Percentiles rank a stretch among this genome's conserved stretches.
phyloP scores from a whole-genome alignment of 768 basidiomycete species.

The Hortiboletus flavorubellus region DNA sequence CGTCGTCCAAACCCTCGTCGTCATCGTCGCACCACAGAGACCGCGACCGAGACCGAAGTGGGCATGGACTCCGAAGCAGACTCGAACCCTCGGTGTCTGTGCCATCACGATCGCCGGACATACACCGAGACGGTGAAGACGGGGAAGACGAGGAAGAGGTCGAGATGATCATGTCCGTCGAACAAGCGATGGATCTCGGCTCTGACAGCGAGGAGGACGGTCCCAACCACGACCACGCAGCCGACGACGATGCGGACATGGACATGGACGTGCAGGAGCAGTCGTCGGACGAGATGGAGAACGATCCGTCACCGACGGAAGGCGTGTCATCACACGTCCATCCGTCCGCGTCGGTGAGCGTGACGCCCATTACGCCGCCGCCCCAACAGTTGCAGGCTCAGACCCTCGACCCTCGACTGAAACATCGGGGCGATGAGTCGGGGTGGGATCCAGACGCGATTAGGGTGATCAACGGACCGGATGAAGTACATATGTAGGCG shows the following conservation, averaged over 20 bases:
- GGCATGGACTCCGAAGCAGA: neutral
- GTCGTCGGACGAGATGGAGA: slow-evolving; percentile 27
- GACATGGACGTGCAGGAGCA: slow-evolving; percentile 19
- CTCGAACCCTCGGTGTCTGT: slow-evolving; percentile 13
- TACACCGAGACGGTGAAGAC: slow-evolving; percentile 7
- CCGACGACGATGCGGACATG: slow-evolving; percentile 14
- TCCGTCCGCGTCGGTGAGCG: slow-evolving; percentile 26
- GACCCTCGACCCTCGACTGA: slow-evolving; percentile 28
- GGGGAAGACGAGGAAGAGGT: slow-evolving; percentile 20
- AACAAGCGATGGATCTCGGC: slow-evolving; percentile 45
- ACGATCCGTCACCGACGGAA: slow-evolving; percentile 34
- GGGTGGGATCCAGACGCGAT: slow-evolving; percentile 26
- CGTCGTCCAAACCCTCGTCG: slow-evolving; percentile 14
- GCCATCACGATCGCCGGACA: slow-evolving; percentile 5
- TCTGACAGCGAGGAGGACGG: slow-evolving; percentile 32
- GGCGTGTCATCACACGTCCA: slow-evolving; percentile 28
- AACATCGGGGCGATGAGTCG: slow-evolving; percentile 29
- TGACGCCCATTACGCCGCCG: slow-evolving; percentile 33
- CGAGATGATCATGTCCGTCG: slow-evolving; percentile 38
- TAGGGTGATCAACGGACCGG: slow-evolving; percentile 12
- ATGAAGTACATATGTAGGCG: slow-evolving; percentile 16
- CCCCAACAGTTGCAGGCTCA: slow-evolving; percentile 20
- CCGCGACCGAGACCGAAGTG: slow-evolving; percentile 2
- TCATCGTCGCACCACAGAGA: slow-evolving; percentile 19
- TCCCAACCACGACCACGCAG: slow-evolving; percentile 7